A percentile compares a stretch with the other conserved stretches of the same genome.
These are phyloP conservation scores for Coelastrella sp. DNA, from an alignment of 139 green algal genomes.

Conservation along the genomic window DNA sequence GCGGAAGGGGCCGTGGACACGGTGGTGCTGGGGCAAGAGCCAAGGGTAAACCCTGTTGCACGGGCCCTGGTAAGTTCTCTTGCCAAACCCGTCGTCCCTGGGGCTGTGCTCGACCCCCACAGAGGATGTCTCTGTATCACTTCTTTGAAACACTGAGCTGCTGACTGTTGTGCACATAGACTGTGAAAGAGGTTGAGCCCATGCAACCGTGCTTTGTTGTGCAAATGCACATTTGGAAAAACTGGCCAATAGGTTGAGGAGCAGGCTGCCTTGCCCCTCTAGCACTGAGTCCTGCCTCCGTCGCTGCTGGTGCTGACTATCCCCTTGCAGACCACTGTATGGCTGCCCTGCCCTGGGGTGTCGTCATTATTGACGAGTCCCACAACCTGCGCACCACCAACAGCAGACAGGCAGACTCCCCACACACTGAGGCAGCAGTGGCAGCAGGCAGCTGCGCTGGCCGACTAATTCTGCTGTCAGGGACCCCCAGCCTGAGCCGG, in stretches of 20 bases:
- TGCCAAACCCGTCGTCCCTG: too few species aligned
- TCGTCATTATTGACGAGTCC: conserved; percentile 87
- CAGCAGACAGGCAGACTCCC: conserved; percentile 62
- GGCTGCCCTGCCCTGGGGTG: conserved; percentile 77
- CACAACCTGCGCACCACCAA: conserved; percentile 86
- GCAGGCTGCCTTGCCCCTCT: too few species aligned
- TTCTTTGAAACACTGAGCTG: too few species aligned
- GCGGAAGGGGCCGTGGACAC: not conserved
- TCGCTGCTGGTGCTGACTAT: not conserved
- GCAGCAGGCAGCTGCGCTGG: conserved; percentile 54
- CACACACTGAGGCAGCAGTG: conserved; percentile 77
- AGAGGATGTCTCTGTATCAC: too few species aligned
- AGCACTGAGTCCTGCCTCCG: not conserved
- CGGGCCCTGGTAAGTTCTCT: not conserved
- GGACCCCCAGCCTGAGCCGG: conserved; percentile 88
- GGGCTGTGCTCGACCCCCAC: too few species aligned
- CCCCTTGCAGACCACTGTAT: conserved; percentile 72
- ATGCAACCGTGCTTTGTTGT: too few species aligned
- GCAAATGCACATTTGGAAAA: too few species aligned
- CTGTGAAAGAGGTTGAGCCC: too few species aligned
- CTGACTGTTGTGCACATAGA: too few species aligned
- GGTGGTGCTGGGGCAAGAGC: not conserved
- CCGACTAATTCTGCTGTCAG: conserved; percentile 83
- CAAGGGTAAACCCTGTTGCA: not conserved
- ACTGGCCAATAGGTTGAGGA: too few species aligned